These are phyloP conservation scores for Aspergillus texensis DNA, from an alignment of 2,329 filamentous ascomycete species.

Conservation along the genomic window DNA sequence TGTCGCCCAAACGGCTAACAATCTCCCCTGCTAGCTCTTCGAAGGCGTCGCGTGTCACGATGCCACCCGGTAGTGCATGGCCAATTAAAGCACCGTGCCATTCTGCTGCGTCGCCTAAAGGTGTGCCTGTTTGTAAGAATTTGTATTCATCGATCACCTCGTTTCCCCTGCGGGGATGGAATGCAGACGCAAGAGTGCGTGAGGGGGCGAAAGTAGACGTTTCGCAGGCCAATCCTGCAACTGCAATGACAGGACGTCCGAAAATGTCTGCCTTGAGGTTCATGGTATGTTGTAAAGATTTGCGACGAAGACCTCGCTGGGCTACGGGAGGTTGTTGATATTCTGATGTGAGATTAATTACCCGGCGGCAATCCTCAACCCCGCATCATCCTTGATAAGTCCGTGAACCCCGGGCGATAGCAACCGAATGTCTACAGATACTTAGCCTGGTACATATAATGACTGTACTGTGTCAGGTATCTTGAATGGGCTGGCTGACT, in stretches of 20 bases:
- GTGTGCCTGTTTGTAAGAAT: conserved; percentile 48
- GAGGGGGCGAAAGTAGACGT: conserved; percentile 58
- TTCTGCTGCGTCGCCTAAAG: conserved; percentile 46
- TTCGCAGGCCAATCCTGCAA: conserved; percentile 58
- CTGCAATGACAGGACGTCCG: conserved; percentile 51
- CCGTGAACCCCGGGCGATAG: background rate
- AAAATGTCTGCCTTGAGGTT: conserved; percentile 23
- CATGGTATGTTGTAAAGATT: background rate
- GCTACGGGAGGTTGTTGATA: background rate
- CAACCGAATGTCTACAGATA: background rate
- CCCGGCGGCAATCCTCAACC: background rate
- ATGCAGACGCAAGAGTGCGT: conserved; percentile 52
- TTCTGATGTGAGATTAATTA: background rate
- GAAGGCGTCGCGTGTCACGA: conserved; percentile 47
- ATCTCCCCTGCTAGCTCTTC: conserved; percentile 50
- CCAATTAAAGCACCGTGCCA: conserved; percentile 58
- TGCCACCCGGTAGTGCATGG: conserved; percentile 48
- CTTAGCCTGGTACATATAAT: background rate
- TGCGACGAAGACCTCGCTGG: background rate
- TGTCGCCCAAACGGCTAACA: conserved; percentile 39
- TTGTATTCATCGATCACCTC: conserved; percentile 50
- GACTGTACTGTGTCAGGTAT: background rate
- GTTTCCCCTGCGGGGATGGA: conserved; percentile 50
- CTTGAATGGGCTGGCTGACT: background rate
- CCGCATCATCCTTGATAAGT: background rate